These are phyloP conservation scores for Cyberlindnera bimundalis DNA, from an alignment of 805 yeast species.

Conservation along the genomic window DNA sequence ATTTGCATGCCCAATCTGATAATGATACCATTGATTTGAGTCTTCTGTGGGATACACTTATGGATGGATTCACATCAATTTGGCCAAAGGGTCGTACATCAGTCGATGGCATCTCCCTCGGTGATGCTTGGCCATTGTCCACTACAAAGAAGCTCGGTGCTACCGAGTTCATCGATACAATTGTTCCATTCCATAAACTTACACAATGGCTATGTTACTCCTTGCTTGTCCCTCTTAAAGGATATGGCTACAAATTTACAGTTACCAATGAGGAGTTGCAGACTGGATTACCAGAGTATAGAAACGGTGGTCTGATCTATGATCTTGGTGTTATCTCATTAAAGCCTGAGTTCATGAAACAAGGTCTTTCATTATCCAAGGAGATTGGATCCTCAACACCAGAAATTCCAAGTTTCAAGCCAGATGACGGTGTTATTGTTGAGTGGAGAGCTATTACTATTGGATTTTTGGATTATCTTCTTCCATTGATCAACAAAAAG, in stretches of 20 bases:
- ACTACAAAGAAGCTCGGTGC: constrained; percentile 29
- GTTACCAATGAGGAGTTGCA: constrained; percentile 70
- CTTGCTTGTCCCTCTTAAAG: constrained; percentile 47
- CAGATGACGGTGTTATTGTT: constrained; percentile 57
- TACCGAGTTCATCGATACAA: constrained; percentile 31
- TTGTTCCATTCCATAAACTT: constrained; percentile 61
- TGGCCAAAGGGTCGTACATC: constrained; percentile 61
- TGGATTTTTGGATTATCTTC: constrained; percentile 49
- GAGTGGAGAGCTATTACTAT: constrained; percentile 67
- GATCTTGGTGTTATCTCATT: constrained; percentile 50
- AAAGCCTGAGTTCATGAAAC: constrained; percentile 37
- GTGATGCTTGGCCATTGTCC: constrained; percentile 58
- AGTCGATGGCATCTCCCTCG: constrained; percentile 48
- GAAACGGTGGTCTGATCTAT: constrained; percentile 63
- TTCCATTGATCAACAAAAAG: constrained; percentile 48
- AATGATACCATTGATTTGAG: constrained; percentile 38
- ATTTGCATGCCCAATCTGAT: constrained; percentile 31
- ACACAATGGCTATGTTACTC: constrained; percentile 70
- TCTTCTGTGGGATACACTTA: constrained; percentile 50
- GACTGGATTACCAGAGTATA: constrained; percentile 85
- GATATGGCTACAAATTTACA: constrained; percentile 52
- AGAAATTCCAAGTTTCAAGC: constrained; percentile 46
- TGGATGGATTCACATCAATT: constrained; percentile 52
- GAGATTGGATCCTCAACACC: constrained; percentile 27
- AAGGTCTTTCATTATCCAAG: constrained; percentile 38